phyloP scores from a whole-genome alignment of 75 land plant species.

The Isoetes taiwanensis region DNA sequence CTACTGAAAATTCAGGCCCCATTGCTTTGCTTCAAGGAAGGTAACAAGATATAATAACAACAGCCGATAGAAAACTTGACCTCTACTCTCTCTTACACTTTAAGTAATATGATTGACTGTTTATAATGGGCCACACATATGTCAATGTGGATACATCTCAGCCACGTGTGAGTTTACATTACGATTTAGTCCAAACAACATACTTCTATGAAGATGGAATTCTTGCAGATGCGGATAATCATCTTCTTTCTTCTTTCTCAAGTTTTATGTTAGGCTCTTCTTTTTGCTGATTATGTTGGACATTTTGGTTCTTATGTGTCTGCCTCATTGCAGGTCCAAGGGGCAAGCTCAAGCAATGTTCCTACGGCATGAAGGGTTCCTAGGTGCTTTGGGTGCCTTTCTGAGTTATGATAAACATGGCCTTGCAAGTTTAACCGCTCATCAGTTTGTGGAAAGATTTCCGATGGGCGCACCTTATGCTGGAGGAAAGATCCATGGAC shows the following conservation, averaged over 20 bases:
- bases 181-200: background rate
- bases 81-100: no score
- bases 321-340: constrained; percentile 53
- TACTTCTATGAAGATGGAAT: background rate
- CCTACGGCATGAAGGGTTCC: constrained; percentile 90
- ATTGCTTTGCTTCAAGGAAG: no score
- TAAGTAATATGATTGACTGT: no score
- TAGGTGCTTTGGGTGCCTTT: constrained; percentile 97
- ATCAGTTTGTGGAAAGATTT: constrained; percentile 93
- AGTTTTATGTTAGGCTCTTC: background rate
- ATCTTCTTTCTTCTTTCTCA: background rate
- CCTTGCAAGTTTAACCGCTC: constrained; percentile 63
- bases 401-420: constrained; percentile 98
- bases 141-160: no score
- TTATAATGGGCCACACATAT: no score
- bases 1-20: no score
- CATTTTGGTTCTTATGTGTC: background rate
- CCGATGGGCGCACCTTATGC: constrained; percentile 98
- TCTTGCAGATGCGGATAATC: background rate
- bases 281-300: background rate
- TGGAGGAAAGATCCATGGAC: constrained; percentile 77
- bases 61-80: no score
- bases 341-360: constrained; percentile 97
- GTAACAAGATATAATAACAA: no score
- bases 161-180: background rate